Evolutionary conservation across 2,329 filamentous ascomycete species (phyloP).

Genomic region (Claviceps citrina): DNA sequence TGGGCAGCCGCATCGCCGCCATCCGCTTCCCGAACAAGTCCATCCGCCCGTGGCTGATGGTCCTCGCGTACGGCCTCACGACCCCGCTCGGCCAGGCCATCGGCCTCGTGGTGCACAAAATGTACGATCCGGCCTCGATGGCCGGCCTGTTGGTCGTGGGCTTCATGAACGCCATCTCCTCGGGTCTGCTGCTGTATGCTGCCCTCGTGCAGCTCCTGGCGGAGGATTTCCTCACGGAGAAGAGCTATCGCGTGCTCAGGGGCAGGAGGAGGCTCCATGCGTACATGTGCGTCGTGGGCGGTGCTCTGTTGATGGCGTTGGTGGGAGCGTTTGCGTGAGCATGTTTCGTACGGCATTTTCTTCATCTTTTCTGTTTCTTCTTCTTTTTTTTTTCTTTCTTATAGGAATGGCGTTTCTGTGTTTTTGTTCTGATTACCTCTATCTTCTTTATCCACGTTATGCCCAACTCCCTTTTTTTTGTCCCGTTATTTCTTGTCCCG

Average conservation of each 20-base stretch:
- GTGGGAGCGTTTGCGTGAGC: slow-evolving; percentile 55
- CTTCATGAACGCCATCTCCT: slow-evolving; percentile 74
- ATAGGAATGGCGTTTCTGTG: slow-evolving; percentile 43
- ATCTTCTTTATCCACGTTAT: too few relatives aligned
- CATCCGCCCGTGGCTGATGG: slow-evolving; percentile 69
- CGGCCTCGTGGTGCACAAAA: slow-evolving; percentile 57
- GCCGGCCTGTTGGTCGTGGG: slow-evolving; percentile 66
- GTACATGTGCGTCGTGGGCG: slow-evolving; percentile 46
- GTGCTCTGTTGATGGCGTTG: slow-evolving; percentile 53
- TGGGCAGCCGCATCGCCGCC: slow-evolving; percentile 71
- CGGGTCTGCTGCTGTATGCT: slow-evolving; percentile 66
- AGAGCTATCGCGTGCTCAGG: slow-evolving; percentile 52
- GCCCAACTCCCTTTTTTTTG: too few relatives aligned
- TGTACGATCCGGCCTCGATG: slow-evolving; percentile 61
- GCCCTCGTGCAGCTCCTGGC: slow-evolving; percentile 72
- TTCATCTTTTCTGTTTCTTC: neutral
- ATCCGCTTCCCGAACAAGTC: slow-evolving; percentile 64
- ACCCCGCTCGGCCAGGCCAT: slow-evolving; percentile 76
- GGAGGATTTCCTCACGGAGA: slow-evolving; percentile 67
- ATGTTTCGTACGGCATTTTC: neutral
- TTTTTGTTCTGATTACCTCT: too few relatives aligned
- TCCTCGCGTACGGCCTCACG: slow-evolving; percentile 58
- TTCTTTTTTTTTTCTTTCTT: neutral
- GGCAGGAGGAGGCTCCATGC: slow-evolving; percentile 47
- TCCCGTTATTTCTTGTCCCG: too few relatives aligned